Percentiles rank a stretch among this genome's conserved stretches.
phyloP scores from a whole-genome alignment of 2,329 filamentous ascomycete species.

The Fusarium falciforme region DNA sequence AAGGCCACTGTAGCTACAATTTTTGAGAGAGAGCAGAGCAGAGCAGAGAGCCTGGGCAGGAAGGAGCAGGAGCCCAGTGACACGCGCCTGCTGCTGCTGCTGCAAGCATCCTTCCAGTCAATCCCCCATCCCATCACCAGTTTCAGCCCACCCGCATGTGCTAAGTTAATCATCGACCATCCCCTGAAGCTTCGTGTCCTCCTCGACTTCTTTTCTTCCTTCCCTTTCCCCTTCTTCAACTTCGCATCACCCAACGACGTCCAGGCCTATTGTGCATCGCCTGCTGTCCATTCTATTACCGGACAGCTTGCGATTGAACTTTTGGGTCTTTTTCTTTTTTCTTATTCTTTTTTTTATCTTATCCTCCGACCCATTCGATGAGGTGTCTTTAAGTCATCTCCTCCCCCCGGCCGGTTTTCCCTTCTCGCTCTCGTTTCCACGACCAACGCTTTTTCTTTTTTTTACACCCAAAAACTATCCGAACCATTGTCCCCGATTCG shows the following conservation, averaged over 20 bases:
- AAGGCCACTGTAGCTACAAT: slow-evolving; percentile 56
- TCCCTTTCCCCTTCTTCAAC: slow-evolving; percentile 29
- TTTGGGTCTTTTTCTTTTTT: slow-evolving; percentile 30
- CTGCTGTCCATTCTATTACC: slow-evolving; percentile 22
- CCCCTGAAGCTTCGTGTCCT: slow-evolving; percentile 43
- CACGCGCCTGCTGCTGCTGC: slow-evolving; percentile 26
- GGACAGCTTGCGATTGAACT: slow-evolving; percentile 33
- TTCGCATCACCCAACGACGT: slow-evolving; percentile 20
- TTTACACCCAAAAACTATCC: background rate
- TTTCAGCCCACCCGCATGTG: slow-evolving; percentile 32
- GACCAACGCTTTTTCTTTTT: background rate
- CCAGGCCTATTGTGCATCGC: slow-evolving; percentile 18
- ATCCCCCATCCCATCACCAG: slow-evolving; percentile 17
- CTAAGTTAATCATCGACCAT: slow-evolving; percentile 29
- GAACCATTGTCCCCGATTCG: slow-evolving; percentile 18
- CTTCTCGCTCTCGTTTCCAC: slow-evolving; percentile 33
- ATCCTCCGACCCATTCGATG: slow-evolving; percentile 31
- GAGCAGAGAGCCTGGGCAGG: too few relatives aligned
- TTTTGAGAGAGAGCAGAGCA: slow-evolving; percentile 21
- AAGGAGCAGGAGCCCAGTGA: slow-evolving; percentile 6
- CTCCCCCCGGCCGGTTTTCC: slow-evolving; percentile 11
- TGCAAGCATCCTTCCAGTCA: slow-evolving; percentile 19
- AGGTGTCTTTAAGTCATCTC: slow-evolving; percentile 36
- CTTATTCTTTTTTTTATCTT: slow-evolving; percentile 20
- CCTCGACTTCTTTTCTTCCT: slow-evolving; percentile 30